Base-by-base conservation (phyloP, 2,329 filamentous ascomycete genomes). In the Diplodia sapinea region DNA sequence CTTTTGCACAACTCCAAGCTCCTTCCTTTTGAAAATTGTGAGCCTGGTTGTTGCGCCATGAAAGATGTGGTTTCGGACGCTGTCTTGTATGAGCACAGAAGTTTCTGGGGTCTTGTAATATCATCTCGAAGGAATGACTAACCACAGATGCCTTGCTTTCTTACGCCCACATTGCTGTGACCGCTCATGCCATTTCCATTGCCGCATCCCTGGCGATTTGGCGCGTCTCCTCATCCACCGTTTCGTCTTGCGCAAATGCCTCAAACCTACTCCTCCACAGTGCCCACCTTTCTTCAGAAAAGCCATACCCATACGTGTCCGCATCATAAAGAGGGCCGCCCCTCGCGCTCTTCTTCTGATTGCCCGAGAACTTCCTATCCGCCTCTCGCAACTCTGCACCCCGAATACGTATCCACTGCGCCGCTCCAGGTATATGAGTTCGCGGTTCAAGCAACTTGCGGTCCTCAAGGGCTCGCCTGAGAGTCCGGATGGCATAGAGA, bases 391-490 rank as follows among this genome's bases (percentile, higher is more conserved):
- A 47, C 3, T 47, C 43, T 47, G 15, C 7, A 20, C 43, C 43
- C 3, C 20, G 2, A 11, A 47, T n/a, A 1, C 43, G 56, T 29
- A 59, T 47, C 56, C 38, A 59, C 36, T 59, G 23, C 17, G 56
- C 56, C 11, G 56, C 56, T 9, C 36, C 38, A 3, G 36, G 23
- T 12, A 47, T n/a, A 47, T 59, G 36, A 1, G 31, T 40, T 7
- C 26, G 13, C 4, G 23, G 36, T 23, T 59, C 38, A 6, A 29
- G 20, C n/a, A 12, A 3, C 36, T 38, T 38, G 36, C 8, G 20
- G 3, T 59, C 56, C 26, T 59, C 56, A 17, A 59, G 36, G 5
- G 56, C 23, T 9, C 20, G n/a, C 15, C 36, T 59, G 36, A 59
- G 36, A 6, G 38, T 47, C 56, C 36, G 47, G 12, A 59, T 59